A percentile compares a stretch with the other conserved stretches of the same genome.
phyloP scores from a whole-genome alignment of 2,329 filamentous ascomycete species.

The Fusarium scirpi region DNA sequence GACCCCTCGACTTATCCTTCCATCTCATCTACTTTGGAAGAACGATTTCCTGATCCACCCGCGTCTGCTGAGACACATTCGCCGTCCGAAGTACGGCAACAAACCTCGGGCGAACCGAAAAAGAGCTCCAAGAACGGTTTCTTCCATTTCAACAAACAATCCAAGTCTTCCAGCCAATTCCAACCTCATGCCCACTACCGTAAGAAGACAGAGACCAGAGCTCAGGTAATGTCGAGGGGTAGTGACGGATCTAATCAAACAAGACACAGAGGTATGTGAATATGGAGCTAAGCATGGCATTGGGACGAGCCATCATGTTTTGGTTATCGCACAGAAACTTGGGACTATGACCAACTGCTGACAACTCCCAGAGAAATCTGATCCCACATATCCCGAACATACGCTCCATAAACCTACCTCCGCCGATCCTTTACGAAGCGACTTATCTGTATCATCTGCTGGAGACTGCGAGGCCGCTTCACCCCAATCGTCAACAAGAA shows the following conservation, averaged over 20 bases:
- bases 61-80: slow-evolving; percentile 34
- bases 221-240: slow-evolving; percentile 55
- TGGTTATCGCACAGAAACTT: slow-evolving; percentile 22
- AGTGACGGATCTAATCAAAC: slow-evolving; percentile 49
- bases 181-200: slow-evolving; percentile 41
- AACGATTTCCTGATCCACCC: slow-evolving; percentile 37
- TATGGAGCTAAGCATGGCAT: slow-evolving; percentile 28
- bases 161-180: slow-evolving; percentile 56
- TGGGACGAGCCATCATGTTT: slow-evolving; percentile 35
- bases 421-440: slow-evolving; percentile 62
- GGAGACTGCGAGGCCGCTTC: slow-evolving; percentile 59
- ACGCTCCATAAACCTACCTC: slow-evolving; percentile 55
- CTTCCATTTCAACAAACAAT: slow-evolving; percentile 63
- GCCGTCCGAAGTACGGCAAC: slow-evolving; percentile 25
- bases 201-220: slow-evolving; percentile 53
- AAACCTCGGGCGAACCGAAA: slow-evolving; percentile 53
- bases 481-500: slow-evolving; percentile 56
- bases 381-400: slow-evolving; percentile 48
- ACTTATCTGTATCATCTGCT: slow-evolving; percentile 64
- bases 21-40: slow-evolving; percentile 45
- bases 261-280: slow-evolving; percentile 52
- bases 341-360: slow-evolving; percentile 35
- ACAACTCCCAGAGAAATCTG: slow-evolving; percentile 41
- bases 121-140: slow-evolving; percentile 63
- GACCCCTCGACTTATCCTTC: slow-evolving; percentile 46